Percentiles rank a stretch among this genome's conserved stretches.
Conservation (phyloP, 139 green algal genomes). For the Auxenochlorella pyrenoidosa region DNA sequence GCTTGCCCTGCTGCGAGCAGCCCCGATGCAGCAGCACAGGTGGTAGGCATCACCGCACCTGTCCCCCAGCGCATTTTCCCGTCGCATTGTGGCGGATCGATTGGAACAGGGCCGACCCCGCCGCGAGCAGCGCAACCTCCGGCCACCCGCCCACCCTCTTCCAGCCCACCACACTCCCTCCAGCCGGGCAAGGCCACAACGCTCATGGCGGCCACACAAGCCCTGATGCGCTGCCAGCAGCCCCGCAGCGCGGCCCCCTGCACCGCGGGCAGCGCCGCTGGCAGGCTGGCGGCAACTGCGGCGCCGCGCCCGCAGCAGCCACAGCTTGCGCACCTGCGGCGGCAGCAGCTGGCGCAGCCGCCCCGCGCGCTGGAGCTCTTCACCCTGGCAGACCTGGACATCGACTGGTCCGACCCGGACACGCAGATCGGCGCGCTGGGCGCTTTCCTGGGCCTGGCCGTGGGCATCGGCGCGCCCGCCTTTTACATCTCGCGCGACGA, state of each 20-base stretch:
- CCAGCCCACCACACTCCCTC: background rate
- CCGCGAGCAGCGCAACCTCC: no score
- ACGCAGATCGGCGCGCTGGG: slow-evolving; percentile 65
- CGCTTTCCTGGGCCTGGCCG: slow-evolving; percentile 61
- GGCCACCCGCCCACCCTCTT: no score
- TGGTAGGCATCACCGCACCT: background rate
- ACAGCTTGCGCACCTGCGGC: background rate
- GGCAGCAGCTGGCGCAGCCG: slow-evolving; percentile 7
- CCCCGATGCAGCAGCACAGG: background rate
- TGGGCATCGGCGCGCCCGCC: slow-evolving; percentile 74
- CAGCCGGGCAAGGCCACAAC: background rate
- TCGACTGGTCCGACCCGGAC: slow-evolving; percentile 82
- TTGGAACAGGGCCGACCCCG: background rate
- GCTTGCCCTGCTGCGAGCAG: background rate
- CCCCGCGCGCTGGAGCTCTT: slow-evolving; percentile 3
- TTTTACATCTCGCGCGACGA: slow-evolving; percentile 85
- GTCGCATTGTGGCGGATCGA: background rate
- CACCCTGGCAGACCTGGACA: slow-evolving; percentile 62
- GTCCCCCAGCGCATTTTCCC: background rate
- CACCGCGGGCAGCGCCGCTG: background rate
- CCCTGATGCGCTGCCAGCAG: background rate
- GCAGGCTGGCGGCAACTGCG: background rate
- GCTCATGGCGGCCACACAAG: slow-evolving; percentile 4
- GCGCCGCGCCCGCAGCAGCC: slow-evolving; percentile 2
- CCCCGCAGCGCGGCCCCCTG: background rate